Conservation (phyloP, 192 early-diverging fungal species). For the Chytriomyces confervae region DNA sequence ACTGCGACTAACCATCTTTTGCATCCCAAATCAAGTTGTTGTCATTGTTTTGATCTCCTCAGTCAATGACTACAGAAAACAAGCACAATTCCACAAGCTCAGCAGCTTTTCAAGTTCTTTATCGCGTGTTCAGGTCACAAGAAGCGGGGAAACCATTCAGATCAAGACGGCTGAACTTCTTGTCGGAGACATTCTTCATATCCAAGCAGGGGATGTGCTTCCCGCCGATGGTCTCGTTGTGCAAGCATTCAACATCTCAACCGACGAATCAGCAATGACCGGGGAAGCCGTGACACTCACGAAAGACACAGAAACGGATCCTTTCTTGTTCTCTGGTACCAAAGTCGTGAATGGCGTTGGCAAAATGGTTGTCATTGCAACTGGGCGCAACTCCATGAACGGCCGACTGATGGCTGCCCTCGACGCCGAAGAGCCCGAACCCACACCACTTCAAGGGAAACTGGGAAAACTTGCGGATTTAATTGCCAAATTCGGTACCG, state of each 20-base stretch:
- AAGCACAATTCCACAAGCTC: slow-evolving; percentile 59
- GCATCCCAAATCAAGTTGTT: slow-evolving; percentile 57
- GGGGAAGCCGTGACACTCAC: slow-evolving; percentile 88
- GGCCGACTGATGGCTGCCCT: slow-evolving; percentile 89
- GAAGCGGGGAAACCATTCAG: slow-evolving; percentile 75
- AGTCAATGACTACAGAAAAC: slow-evolving; percentile 72
- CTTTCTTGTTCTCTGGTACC: slow-evolving; percentile 93
- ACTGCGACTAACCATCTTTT: neutral
- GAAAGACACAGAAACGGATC: slow-evolving; percentile 74
- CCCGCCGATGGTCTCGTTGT: slow-evolving; percentile 91
- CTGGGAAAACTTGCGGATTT: slow-evolving; percentile 85
- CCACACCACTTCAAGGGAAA: slow-evolving; percentile 92
- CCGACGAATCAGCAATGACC: slow-evolving; percentile 90
- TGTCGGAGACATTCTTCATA: slow-evolving; percentile 86
- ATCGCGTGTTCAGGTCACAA: slow-evolving; percentile 56
- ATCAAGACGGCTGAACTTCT: slow-evolving; percentile 81
- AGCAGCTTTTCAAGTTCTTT: slow-evolving; percentile 53
- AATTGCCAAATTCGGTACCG: slow-evolving; percentile 93
- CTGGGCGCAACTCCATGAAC: slow-evolving; percentile 88
- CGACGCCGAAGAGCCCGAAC: slow-evolving; percentile 77
- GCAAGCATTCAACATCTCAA: slow-evolving; percentile 76
- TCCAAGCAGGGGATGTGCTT: slow-evolving; percentile 93
- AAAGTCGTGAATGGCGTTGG: slow-evolving; percentile 91
- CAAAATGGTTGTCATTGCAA: slow-evolving; percentile 80
- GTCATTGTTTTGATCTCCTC: slow-evolving; percentile 90